These are phyloP conservation scores for Claviceps digitariae DNA, from an alignment of 2,329 filamentous ascomycete genomes.

Conservation along the genomic window DNA sequence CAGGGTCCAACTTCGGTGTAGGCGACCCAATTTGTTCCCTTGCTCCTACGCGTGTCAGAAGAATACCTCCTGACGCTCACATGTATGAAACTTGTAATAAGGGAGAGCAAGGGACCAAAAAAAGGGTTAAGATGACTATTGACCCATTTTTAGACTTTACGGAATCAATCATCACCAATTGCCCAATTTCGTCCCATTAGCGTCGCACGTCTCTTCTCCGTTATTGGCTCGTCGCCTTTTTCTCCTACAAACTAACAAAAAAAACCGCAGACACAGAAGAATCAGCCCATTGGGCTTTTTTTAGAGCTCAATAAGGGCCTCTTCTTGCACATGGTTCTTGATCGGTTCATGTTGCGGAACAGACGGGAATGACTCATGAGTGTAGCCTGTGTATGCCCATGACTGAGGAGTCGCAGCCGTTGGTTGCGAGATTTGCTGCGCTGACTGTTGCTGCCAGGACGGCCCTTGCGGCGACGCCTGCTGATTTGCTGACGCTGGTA, in stretches of 20 bases:
- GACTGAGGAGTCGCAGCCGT: constrained; percentile 25
- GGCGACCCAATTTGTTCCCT: neutral
- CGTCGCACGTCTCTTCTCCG: neutral
- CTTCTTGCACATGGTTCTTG: constrained; percentile 47
- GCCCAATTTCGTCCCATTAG: neutral
- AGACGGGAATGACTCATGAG: constrained; percentile 50
- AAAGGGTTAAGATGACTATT: too few species aligned
- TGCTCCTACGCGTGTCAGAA: neutral
- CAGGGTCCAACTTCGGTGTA: neutral
- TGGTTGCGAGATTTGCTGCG: constrained; percentile 14
- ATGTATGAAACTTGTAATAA: too few species aligned
- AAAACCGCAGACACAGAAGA: too few species aligned
- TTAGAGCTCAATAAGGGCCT: constrained; percentile 69
- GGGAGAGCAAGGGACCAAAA: too few species aligned
- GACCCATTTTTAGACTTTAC: neutral
- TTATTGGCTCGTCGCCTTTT: neutral
- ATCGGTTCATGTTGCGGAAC: constrained; percentile 34
- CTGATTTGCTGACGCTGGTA: constrained; percentile 11
- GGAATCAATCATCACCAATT: neutral
- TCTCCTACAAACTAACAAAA: neutral
- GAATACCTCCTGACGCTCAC: neutral
- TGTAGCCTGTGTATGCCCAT: constrained; percentile 37
- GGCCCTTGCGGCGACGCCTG: constrained; percentile 18
- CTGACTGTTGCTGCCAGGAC: constrained; percentile 20
- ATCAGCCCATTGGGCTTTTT: neutral